Conservation (phyloP, 768 basidiomycete genomes). For the Clavaria fumosa region DNA sequence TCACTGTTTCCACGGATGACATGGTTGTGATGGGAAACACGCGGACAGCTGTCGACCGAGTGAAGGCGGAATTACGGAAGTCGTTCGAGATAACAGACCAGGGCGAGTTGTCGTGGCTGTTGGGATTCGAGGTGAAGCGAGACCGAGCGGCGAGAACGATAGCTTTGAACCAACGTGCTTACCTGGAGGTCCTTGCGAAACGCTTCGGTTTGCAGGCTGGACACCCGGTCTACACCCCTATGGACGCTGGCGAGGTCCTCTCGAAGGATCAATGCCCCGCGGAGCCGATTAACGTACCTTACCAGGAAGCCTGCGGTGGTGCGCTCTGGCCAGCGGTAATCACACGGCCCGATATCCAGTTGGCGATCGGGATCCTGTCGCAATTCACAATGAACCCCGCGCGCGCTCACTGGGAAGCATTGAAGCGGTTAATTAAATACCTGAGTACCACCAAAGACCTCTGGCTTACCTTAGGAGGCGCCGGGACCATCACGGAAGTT, state of each 20-base stretch:
- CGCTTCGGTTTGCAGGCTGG: constrained; percentile 11
- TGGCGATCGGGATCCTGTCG: not conserved
- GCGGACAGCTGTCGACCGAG: constrained; percentile 1
- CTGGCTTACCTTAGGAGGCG: not conserved
- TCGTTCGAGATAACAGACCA: constrained; percentile 16
- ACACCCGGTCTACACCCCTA: constrained; percentile 11
- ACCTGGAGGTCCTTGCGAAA: constrained; percentile 16
- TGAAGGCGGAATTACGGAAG: constrained; percentile 9
- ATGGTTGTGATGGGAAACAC: not conserved
- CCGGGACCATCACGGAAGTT: not conserved
- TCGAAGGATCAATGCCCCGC: constrained; percentile 6
- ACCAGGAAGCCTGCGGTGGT: constrained; percentile 12
- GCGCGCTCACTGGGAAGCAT: not conserved
- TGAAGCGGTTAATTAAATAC: not conserved
- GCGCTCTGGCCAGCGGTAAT: constrained; percentile 14
- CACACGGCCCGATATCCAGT: constrained; percentile 10
- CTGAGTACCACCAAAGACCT: not conserved
- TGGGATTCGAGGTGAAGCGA: constrained; percentile 16
- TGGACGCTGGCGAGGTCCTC: constrained; percentile 9
- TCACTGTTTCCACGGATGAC: not conserved
- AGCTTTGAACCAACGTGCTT: constrained; percentile 11
- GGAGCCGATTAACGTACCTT: constrained; percentile 8
- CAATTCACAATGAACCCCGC: not conserved
- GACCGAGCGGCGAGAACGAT: constrained; percentile 13
- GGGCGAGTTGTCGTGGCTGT: constrained; percentile 16